Conservation (phyloP, 805 yeast species). For the Ascoidea tarda region DNA sequence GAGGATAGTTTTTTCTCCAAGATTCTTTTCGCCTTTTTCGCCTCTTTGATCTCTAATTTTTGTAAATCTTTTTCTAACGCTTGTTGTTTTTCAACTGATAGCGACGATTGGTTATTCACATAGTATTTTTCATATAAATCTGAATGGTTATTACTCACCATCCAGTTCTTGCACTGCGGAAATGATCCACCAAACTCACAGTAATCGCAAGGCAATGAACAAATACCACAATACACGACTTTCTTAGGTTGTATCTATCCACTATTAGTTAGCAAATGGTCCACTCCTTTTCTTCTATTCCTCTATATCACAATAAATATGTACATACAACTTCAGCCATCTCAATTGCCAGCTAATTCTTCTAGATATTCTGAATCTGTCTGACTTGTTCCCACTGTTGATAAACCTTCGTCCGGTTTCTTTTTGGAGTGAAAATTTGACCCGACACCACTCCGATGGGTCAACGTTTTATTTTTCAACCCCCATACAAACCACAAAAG, state of each 20-base stretch:
- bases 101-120: conserved; percentile 35
- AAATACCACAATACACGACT: conserved; percentile 61
- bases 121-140: conserved; percentile 49
- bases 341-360: no score
- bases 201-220: conserved; percentile 78
- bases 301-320: no score
- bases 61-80: conserved; percentile 70
- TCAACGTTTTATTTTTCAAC: no score
- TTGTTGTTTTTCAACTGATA: conserved; percentile 67
- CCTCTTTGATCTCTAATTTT: conserved; percentile 78
- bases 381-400: no score
- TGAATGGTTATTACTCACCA: conserved; percentile 35
- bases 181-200: conserved; percentile 83
- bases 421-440: no score
- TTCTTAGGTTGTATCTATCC: conserved; percentile 17
- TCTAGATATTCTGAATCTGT: no score
- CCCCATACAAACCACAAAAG: no score
- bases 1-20: conserved; percentile 65
- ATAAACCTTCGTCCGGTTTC: no score
- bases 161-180: conserved; percentile 78
- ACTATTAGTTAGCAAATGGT: not conserved
- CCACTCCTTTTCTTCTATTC: no score
- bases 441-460: no score
- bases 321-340: no score
- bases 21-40: conserved; percentile 74